phyloP scores from a whole-genome alignment of 805 yeast genomes.

The Nakazawaea holstii region DNA sequence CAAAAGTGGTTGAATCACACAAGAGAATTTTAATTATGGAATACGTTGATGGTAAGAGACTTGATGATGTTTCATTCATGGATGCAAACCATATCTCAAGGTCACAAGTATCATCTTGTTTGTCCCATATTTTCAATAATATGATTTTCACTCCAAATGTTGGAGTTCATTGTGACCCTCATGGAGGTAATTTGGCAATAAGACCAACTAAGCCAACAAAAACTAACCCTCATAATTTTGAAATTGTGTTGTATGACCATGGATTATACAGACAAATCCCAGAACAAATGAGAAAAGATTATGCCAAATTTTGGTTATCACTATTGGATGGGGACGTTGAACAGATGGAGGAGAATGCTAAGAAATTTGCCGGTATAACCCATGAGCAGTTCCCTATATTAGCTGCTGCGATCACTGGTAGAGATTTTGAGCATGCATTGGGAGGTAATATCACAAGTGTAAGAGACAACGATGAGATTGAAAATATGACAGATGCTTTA shows the following conservation, averaged over 20 bases:
- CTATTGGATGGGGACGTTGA: slow-evolving; percentile 64
- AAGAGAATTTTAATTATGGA: slow-evolving; percentile 84
- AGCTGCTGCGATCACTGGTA: slow-evolving; percentile 92
- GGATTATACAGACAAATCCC: slow-evolving; percentile 89
- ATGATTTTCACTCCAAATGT: slow-evolving; percentile 95
- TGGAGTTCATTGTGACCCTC: slow-evolving; percentile 96
- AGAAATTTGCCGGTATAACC: slow-evolving; percentile 68
- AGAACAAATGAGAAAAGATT: slow-evolving; percentile 66
- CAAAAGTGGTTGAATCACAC: slow-evolving; percentile 60
- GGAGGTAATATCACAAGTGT: slow-evolving; percentile 52
- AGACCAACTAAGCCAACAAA: slow-evolving; percentile 32
- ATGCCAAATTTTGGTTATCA: slow-evolving; percentile 91
- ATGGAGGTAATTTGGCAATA: slow-evolving; percentile 93
- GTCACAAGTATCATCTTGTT: slow-evolving; percentile 74
- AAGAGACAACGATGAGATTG: slow-evolving; percentile 60
- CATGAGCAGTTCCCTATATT: slow-evolving; percentile 79
- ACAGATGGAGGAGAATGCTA: slow-evolving; percentile 69
- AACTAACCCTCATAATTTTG: slow-evolving; percentile 65
- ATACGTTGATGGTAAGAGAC: slow-evolving; percentile 71
- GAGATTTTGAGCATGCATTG: slow-evolving; percentile 76
- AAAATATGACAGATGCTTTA: slow-evolving; percentile 59
- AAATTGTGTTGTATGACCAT: slow-evolving; percentile 88
- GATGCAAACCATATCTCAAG: slow-evolving; percentile 61
- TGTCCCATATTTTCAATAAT: slow-evolving; percentile 85
- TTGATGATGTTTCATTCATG: slow-evolving; percentile 70